phyloP scores from a whole-genome alignment of 2,329 filamentous ascomycete genomes.

The Ceratocystis alfenasii region DNA sequence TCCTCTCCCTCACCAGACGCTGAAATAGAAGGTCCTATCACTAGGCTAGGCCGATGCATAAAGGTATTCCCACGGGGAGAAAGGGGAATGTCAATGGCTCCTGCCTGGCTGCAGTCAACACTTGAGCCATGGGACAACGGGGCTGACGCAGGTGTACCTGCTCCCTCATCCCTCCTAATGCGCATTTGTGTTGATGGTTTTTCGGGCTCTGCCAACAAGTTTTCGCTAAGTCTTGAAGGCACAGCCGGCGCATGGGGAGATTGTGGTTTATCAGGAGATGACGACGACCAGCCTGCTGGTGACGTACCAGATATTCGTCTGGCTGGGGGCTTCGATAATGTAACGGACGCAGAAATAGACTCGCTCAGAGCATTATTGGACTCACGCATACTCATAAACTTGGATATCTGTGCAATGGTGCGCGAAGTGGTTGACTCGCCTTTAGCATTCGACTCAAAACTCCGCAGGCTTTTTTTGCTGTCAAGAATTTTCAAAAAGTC shows the following conservation, averaged over 20 bases:
- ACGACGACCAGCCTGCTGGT: conserved; percentile 73
- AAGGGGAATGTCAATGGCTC: conserved; percentile 61
- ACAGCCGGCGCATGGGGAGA: conserved; percentile 90
- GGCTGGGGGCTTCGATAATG: conserved; percentile 64
- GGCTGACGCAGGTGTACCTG: neutral
- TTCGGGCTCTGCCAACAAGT: conserved; percentile 48
- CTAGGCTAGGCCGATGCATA: conserved; percentile 55
- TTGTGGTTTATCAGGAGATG: conserved; percentile 68
- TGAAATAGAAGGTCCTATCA: conserved; percentile 46
- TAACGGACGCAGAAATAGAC: conserved; percentile 80
- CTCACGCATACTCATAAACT: conserved; percentile 80
- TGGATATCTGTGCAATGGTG: conserved; percentile 67
- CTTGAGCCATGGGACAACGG: conserved; percentile 28
- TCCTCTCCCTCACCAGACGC: conserved; percentile 49
- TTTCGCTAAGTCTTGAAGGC: conserved; percentile 82
- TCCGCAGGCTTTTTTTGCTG: conserved; percentile 71
- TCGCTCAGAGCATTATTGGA: conserved; percentile 82
- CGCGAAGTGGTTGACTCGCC: conserved; percentile 60
- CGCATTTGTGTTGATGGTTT: neutral
- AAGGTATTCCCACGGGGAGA: conserved; percentile 50
- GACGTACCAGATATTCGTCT: conserved; percentile 30
- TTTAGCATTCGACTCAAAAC: conserved; percentile 53
- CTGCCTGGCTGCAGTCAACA: conserved; percentile 36
- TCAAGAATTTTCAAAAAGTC: conserved; percentile 87
- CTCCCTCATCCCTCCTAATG: neutral